Evolutionary conservation across 2,329 filamentous ascomycete species (phyloP), one percentile per base, ranked within the genome.

Genomic region (Rhexocercosporidium sp.): DNA sequence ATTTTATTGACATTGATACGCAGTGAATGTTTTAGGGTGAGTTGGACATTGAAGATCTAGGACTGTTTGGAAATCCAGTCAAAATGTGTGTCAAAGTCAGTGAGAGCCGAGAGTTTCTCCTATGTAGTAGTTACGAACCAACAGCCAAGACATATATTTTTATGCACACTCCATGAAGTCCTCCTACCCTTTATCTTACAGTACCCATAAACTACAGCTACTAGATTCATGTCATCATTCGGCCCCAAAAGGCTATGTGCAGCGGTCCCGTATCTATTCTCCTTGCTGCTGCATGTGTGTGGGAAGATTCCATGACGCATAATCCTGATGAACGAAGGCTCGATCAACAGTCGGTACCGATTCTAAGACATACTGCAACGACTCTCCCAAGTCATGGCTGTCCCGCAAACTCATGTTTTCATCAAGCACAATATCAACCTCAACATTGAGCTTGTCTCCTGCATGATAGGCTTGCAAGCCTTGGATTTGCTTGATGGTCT

Each of bases 391-490:
- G 75, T 90, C 87, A 69, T 90, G 87, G 16, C 81, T 82, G 61
- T 79, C 80, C 53, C 82, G 81, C 61, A 90, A 72, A 59, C 80
- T 83, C 46, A 83, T 84, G 56, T 84, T 80, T 71, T 84, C 82
- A 53, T 85, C 82, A 71, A 90, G 78, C 41, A 90, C 77, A 22
- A 89, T 81, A 70, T 90, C 87, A 25, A 87, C 83, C 74, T 90
- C 87, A 0, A 87, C 86, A 81, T 87, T 89, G 1, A 89, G 80
- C 7, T 86, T 86, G 72, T 90, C 87, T 14, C 87, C 87, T 0
- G 85, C 83, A 72, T 90, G 87, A 71, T 90, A 90, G 0, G 85
- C 84, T 66, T 81, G 85, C 44, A 87, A 76, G 16, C 79, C 81
- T 76, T 87, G 86, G 75, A 86, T 85, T 3, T 84, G 84, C 46